Evolutionary conservation across 2,329 filamentous ascomycete species (phyloP).

Genomic region (Phaeoacremonium minimum): DNA sequence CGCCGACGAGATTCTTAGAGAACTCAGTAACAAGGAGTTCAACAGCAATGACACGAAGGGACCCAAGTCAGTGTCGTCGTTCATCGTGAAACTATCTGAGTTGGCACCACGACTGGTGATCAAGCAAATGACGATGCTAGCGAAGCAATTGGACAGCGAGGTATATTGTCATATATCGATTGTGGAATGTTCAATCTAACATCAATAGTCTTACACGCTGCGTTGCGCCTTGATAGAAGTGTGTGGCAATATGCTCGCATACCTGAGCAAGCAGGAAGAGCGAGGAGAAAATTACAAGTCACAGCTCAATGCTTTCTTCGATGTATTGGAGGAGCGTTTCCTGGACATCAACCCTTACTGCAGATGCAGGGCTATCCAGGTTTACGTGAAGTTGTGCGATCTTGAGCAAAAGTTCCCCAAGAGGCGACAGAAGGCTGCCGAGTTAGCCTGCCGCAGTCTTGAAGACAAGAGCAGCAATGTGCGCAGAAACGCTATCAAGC

Average conservation of each 20-base stretch:
- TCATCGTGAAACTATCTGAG: constrained; percentile 90
- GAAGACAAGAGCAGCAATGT: constrained; percentile 99
- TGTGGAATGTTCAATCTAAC: constrained; percentile 14
- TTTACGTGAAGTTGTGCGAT: constrained; percentile 87
- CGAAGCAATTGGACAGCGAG: constrained; percentile 94
- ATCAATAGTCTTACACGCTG: constrained; percentile 74
- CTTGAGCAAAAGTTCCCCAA: constrained; percentile 96
- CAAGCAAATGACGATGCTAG: constrained; percentile 93
- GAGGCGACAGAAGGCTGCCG: constrained; percentile 78
- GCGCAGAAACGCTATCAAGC: constrained; percentile 87
- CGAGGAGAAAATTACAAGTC: constrained; percentile 89
- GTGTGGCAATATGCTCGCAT: constrained; percentile 88
- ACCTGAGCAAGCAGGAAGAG: constrained; percentile 88
- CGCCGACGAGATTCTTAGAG: constrained; percentile 86
- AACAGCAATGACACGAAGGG: constrained; percentile 94
- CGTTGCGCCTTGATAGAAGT: constrained; percentile 94
- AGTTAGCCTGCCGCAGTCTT: constrained; percentile 81
- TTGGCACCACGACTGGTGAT: constrained; percentile 87
- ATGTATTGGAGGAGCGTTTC: constrained; percentile 93
- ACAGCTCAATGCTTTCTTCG: constrained; percentile 94
- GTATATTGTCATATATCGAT: constrained; percentile 30
- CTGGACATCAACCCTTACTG: constrained; percentile 96
- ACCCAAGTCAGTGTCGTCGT: constrained; percentile 92
- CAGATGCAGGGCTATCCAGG: constrained; percentile 85
- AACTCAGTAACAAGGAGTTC: constrained; percentile 96